phyloP scores from a whole-genome alignment of 139 green algal species.

The Raphidocelis subcapitata region DNA sequence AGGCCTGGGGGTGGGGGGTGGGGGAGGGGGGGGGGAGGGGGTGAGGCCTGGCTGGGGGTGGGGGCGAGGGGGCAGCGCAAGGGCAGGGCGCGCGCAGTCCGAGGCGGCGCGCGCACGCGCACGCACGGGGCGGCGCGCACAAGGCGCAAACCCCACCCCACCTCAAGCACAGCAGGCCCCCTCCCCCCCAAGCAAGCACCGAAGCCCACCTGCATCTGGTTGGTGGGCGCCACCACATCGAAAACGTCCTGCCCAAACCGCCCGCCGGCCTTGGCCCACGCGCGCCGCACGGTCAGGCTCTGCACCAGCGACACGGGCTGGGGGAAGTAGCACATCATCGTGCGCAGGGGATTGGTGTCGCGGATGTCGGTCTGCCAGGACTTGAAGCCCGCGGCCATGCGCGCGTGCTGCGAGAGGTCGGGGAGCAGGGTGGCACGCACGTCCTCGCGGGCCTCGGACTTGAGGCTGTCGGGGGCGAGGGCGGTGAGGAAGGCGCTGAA shows the following conservation, averaged over 20 bases:
- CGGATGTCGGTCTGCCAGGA: neutral
- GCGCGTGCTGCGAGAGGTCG: neutral
- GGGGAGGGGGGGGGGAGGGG: too few relatives aligned
- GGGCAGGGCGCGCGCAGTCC: too few relatives aligned
- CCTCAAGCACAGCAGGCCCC: too few relatives aligned
- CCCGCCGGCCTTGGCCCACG: neutral
- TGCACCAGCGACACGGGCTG: neutral
- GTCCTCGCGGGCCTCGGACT: neutral
- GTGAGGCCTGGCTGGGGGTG: too few relatives aligned
- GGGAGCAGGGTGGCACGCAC: conserved; percentile 13
- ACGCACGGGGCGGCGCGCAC: too few relatives aligned
- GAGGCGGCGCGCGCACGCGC: too few relatives aligned
- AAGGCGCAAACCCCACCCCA: too few relatives aligned
- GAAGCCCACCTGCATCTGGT: conserved; percentile 12
- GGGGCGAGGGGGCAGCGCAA: too few relatives aligned
- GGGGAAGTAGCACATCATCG: neutral
- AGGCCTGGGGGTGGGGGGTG: too few relatives aligned
- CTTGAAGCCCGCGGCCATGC: neutral
- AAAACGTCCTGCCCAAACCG: neutral
- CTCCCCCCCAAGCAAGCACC: too few relatives aligned
- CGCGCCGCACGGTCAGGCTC: too few relatives aligned
- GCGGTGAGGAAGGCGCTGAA: conserved; percentile 19
- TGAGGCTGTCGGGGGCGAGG: neutral
- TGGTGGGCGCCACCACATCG: conserved; percentile 13
- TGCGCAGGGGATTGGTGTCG: neutral